Percentiles rank a stretch among this genome's conserved stretches.
Conservation (phyloP, 2,329 filamentous ascomycete species). For the Eurotiales sp. region DNA sequence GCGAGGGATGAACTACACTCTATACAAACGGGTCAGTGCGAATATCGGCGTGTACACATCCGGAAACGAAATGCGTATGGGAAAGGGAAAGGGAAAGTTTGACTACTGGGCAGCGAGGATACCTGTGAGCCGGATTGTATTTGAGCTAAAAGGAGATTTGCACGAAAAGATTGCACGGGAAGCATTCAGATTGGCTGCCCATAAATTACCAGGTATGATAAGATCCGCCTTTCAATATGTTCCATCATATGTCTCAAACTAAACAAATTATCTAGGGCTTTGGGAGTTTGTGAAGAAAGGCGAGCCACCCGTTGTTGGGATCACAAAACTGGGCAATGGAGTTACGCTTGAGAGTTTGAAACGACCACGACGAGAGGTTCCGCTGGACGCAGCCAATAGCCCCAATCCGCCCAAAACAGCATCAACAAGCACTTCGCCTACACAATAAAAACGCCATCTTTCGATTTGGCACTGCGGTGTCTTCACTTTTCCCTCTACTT, state of each 20-base stretch:
- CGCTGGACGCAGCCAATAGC: conserved; percentile 34
- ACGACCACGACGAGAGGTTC: conserved; percentile 67
- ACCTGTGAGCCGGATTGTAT: conserved; percentile 83
- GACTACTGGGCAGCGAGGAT: conserved; percentile 94
- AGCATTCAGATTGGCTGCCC: conserved; percentile 87
- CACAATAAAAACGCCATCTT: conserved; percentile 27
- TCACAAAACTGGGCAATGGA: conserved; percentile 81
- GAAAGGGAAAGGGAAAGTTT: conserved; percentile 96
- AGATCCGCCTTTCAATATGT: background rate
- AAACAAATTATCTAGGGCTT: conserved; percentile 30
- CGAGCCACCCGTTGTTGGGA: conserved; percentile 82
- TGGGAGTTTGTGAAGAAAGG: conserved; percentile 95
- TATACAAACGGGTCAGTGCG: conserved; percentile 87
- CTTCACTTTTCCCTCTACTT: background rate
- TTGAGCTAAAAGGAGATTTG: conserved; percentile 85
- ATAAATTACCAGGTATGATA: conserved; percentile 82
- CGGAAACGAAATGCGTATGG: conserved; percentile 98
- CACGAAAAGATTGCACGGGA: conserved; percentile 94
- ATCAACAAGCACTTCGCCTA: conserved; percentile 33
- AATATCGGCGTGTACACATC: conserved; percentile 94
- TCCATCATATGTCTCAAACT: background rate
- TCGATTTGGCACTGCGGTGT: background rate
- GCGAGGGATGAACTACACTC: conserved; percentile 83
- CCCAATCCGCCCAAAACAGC: conserved; percentile 29
- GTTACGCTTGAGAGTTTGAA: conserved; percentile 80